A percentile compares a stretch with the other conserved stretches of the same genome.
phyloP scores from a whole-genome alignment of 1,139 yeast genomes.

The Arxiozyma slooffiae region DNA sequence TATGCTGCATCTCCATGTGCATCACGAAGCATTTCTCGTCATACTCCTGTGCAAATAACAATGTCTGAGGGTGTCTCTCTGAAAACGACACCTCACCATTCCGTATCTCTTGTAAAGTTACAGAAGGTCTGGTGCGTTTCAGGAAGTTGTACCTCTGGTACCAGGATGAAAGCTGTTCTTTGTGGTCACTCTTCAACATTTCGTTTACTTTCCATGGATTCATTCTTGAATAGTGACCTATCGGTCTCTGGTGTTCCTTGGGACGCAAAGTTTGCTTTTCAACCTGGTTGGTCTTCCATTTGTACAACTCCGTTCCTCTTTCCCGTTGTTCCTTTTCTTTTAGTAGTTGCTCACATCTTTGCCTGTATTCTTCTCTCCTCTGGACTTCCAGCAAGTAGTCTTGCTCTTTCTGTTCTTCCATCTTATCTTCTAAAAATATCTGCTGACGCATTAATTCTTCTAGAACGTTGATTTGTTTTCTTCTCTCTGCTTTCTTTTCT shows the following conservation, averaged over 20 bases:
- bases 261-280: background rate
- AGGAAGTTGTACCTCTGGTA: background rate
- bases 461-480: background rate
- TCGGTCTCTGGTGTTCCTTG: background rate
- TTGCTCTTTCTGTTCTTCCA: background rate
- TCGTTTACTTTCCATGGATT: background rate
- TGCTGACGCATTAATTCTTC: background rate
- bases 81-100: background rate
- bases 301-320: background rate
- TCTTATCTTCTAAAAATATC: background rate
- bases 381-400: background rate
- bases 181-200: background rate
- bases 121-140: background rate
- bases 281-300: background rate
- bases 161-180: background rate
- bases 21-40: background rate
- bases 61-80: background rate
- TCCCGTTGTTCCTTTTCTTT: background rate
- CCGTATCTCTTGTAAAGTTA: background rate
- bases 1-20: background rate
- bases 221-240: background rate
- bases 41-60: background rate
- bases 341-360: background rate
- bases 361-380: background rate
- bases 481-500: background rate